These are phyloP conservation scores for Bipolaris victoriae DNA, from an alignment of 2,329 filamentous ascomycete species.

Conservation along the genomic window DNA sequence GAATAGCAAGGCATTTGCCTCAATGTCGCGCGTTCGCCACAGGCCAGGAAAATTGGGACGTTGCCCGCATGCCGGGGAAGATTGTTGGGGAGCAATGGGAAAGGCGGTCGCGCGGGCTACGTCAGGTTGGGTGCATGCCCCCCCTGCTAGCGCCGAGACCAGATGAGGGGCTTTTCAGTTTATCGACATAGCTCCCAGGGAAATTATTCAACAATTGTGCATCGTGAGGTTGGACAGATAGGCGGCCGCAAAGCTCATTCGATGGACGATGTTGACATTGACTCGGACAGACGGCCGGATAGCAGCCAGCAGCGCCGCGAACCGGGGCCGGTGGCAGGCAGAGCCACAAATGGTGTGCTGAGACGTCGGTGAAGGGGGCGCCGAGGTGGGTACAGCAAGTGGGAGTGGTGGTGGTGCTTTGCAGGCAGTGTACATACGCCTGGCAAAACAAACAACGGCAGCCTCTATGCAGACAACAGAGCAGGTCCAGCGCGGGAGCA, in stretches of 20 bases:
- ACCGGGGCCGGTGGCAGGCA: not conserved
- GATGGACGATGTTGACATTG: conserved; percentile 1
- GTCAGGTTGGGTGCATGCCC: conserved; percentile 20
- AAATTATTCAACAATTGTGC: conserved; percentile 40
- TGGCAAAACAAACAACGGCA: conserved; percentile 2
- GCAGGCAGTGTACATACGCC: not conserved
- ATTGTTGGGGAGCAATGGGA: conserved; percentile 30
- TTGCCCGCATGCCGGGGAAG: conserved; percentile 19
- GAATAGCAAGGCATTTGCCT: not conserved
- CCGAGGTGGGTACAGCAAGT: not conserved
- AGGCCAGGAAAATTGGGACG: conserved; percentile 12
- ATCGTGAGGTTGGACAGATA: conserved; percentile 22
- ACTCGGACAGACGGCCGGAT: conserved; percentile 3
- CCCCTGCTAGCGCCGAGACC: conserved; percentile 26
- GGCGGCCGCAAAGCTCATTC: conserved; percentile 8
- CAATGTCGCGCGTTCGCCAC: conserved; percentile 26
- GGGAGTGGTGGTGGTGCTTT: not conserved
- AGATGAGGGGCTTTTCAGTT: conserved; percentile 28
- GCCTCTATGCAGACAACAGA: not conserved
- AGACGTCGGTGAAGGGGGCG: conserved; percentile 1
- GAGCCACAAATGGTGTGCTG: not conserved
- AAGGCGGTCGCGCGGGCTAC: conserved; percentile 20
- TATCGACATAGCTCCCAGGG: conserved; percentile 30
- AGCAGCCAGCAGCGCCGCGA: not conserved
- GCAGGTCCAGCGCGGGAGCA: not conserved